Percentiles rank a stretch among this genome's conserved stretches.
These are phyloP conservation scores for Pisolithus thermaeus DNA, from an alignment of 1,284 basidiomycete species.

Conservation along the genomic window DNA sequence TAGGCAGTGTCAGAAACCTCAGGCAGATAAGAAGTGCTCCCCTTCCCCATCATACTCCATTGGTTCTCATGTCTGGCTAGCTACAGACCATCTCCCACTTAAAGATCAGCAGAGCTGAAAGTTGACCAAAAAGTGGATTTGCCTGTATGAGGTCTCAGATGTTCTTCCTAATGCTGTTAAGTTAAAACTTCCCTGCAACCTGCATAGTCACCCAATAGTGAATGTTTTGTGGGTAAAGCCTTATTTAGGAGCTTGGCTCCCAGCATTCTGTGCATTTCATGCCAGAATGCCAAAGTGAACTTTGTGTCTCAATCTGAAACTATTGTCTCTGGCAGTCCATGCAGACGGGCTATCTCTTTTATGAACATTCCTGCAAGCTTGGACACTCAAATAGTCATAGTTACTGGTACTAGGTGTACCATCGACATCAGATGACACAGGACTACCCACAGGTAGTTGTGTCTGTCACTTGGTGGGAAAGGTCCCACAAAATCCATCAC, in stretches of 20 bases:
- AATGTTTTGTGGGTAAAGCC: slow-evolving; percentile 37
- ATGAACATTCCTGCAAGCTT: slow-evolving; percentile 24
- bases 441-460: slow-evolving; percentile 32
- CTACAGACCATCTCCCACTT: too few species aligned
- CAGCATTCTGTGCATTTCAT: slow-evolving; percentile 15
- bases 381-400: slow-evolving; percentile 13
- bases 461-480: slow-evolving; percentile 26
- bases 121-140: too few species aligned
- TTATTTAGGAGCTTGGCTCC: slow-evolving; percentile 17
- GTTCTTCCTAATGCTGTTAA: too few species aligned
- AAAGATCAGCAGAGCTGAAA: too few species aligned
- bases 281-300: slow-evolving; percentile 23
- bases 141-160: too few species aligned
- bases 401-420: slow-evolving; percentile 26
- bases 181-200: too few species aligned
- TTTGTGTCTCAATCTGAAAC: slow-evolving; percentile 8
- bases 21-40: too few species aligned
- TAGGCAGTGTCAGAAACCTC: too few species aligned
- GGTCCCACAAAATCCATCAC: background rate
- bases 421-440: slow-evolving; percentile 29
- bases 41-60: too few species aligned
- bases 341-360: slow-evolving; percentile 18
- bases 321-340: slow-evolving; percentile 25
- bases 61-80: too few species aligned
- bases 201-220: too few species aligned